Percentiles rank a stretch among this genome's conserved stretches.
phyloP scores from a whole-genome alignment of 129 eudicot genomes.

The Helianthus tuberosus region DNA sequence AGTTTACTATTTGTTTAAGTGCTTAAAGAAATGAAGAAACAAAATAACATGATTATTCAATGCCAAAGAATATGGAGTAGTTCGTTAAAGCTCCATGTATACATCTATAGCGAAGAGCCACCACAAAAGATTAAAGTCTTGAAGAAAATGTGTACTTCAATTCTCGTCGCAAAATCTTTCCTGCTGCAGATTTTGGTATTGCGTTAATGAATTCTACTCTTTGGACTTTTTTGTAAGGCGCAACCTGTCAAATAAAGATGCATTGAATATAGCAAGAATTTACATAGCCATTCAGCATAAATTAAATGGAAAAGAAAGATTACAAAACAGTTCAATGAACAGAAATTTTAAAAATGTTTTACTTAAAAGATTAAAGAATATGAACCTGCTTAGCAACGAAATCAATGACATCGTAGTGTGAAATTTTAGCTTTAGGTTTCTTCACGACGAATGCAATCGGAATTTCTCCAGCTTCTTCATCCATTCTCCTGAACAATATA shows the following conservation, averaged over 20 bases:
- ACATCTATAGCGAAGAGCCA: neutral
- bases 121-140: neutral
- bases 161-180: slow-evolving; percentile 68
- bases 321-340: no score
- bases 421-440: slow-evolving; percentile 42
- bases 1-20: neutral
- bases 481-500: slow-evolving; percentile 45
- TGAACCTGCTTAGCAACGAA: slow-evolving; percentile 66
- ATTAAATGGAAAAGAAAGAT: no score
- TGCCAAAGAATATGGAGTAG: neutral
- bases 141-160: slow-evolving; percentile 25
- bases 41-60: slow-evolving; percentile 2
- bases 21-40: slow-evolving; percentile 2
- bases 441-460: slow-evolving; percentile 73
- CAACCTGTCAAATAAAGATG: slow-evolving; percentile 48
- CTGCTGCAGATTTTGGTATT: slow-evolving; percentile 78
- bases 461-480: slow-evolving; percentile 81
- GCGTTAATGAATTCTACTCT: slow-evolving; percentile 51
- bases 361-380: neutral
- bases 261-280: neutral
- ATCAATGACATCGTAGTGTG: slow-evolving; percentile 44
- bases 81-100: neutral
- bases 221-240: slow-evolving; percentile 80
- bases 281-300: no score
- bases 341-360: neutral